Evolutionary conservation across 495 filamentous ascomycete genomes (phyloP), one percentile per base, ranked within the genome.

Genomic region (Talaromyces adpressus): DNA sequence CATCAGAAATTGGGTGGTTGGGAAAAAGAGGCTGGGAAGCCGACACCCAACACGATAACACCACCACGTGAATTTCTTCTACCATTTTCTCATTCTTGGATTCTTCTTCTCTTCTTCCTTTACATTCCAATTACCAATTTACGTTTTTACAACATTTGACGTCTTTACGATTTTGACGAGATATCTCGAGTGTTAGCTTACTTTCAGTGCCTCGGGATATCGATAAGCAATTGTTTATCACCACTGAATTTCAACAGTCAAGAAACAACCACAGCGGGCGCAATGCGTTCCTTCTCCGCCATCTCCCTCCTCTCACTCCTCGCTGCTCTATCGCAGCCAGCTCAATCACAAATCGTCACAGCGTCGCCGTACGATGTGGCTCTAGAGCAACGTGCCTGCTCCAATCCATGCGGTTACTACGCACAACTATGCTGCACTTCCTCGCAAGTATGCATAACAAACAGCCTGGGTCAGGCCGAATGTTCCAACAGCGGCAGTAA

Each of bases 401-500:
- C 75, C 1, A 84, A 85, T 51, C 80, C 80, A 49, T 96, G 91
- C 71, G 91, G 91, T 53, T 86, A 76, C 63, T 74, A 84, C 61
- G 78, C 78, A 64, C 80, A 86, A 75, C 79, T 88, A 64, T 94
- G 91, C 80, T 95, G 92, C 71, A 66, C 69, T 12, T 68, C 75
- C 9, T 81, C 77, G 60, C 70, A 88, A 62, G 68, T 77, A 20
- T 95, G 91, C 80, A 80, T 73, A 68, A 91, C 88, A 41, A 84
- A 89, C 70, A 66, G 71, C 57, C 69, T 70, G 63, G 71, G 79
- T 59, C 72, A 87, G 70, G 86, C 87, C 29, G 74, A 80, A 63
- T 89, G 87, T 68, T 66, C 71, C 27, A 79, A 77, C 62, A 71
- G 47, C 1, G 68, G 67, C 8, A 69, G 66, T 59, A 63, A 54